A percentile compares a stretch with the other conserved stretches of the same genome.
These are phyloP conservation scores for Parascedosporium putredinis DNA, from an alignment of 2,329 filamentous ascomycete species.

Conservation along the genomic window DNA sequence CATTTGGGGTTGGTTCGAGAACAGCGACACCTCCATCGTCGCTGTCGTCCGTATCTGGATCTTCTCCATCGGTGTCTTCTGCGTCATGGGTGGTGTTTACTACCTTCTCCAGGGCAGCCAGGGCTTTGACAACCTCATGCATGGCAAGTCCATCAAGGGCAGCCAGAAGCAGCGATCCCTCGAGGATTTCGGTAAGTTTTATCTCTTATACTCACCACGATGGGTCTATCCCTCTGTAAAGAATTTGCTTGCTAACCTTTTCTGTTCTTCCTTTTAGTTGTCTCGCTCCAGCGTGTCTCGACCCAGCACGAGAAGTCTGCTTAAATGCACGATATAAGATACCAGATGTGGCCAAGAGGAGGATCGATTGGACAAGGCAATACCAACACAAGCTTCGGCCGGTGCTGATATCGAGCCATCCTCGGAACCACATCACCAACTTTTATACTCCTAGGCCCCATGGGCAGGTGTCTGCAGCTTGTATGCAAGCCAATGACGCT, in stretches of 20 bases:
- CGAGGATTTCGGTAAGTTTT: constrained; percentile 74
- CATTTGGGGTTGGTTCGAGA: constrained; percentile 73
- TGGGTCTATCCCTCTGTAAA: constrained; percentile 1
- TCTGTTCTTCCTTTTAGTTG: constrained; percentile 43
- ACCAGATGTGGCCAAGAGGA: neutral
- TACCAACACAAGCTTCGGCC: neutral
- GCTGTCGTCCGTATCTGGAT: constrained; percentile 84
- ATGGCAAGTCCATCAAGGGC: constrained; percentile 75
- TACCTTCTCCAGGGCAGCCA: constrained; percentile 73
- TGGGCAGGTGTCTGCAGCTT: neutral
- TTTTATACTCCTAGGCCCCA: neutral
- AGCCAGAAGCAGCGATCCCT: constrained; percentile 74
- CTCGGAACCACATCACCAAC: neutral
- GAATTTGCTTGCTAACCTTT: constrained; percentile 36
- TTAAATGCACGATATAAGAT: constrained; percentile 31
- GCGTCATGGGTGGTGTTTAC: constrained; percentile 61
- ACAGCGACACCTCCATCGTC: constrained; percentile 62
- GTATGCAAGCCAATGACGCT: neutral
- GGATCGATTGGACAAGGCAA: neutral
- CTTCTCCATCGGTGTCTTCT: constrained; percentile 85
- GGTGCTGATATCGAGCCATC: neutral
- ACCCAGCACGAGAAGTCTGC: constrained; percentile 85
- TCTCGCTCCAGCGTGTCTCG: constrained; percentile 80
- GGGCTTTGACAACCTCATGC: constrained; percentile 87
- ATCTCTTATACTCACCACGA: constrained; percentile 9